Conservation (phyloP, 768 basidiomycete genomes). For the Udeniomyces megalosporus region DNA sequence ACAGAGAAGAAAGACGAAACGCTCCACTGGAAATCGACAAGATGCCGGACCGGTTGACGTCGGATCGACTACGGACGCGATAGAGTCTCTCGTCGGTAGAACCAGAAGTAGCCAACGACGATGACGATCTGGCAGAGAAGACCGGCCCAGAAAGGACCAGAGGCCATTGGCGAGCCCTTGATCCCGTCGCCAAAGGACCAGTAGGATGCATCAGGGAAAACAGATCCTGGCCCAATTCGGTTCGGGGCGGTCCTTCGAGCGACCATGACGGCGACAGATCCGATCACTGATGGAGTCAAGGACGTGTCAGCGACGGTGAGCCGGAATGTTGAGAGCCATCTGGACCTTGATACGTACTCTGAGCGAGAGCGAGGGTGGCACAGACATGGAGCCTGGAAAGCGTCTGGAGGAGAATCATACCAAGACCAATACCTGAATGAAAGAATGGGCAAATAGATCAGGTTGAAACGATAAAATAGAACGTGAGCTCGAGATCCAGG, state of each 20-base stretch:
- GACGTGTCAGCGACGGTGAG: no score
- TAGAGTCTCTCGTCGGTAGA: conserved; percentile 17
- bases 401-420: conserved; percentile 59
- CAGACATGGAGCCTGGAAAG: conserved; percentile 86
- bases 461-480: no score
- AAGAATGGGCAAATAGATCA: no score
- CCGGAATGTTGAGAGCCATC: no score
- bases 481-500: no score
- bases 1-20: neutral
- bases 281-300: conserved; percentile 40
- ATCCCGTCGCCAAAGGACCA: conserved; percentile 62
- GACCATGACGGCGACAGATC: conserved; percentile 78
- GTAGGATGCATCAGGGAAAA: conserved; percentile 79
- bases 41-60: neutral
- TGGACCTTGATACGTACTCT: conserved; percentile 28
- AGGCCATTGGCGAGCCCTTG: conserved; percentile 13
- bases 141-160: conserved; percentile 15
- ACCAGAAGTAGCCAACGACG: conserved; percentile 17
- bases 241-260: conserved; percentile 83
- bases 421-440: conserved; percentile 53
- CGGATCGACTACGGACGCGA: conserved; percentile 2
- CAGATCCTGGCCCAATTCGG: conserved; percentile 68
- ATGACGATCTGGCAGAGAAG: conserved; percentile 17
- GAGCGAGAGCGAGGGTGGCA: conserved; percentile 76
- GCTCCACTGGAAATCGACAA: neutral